Evolutionary conservation across 495 filamentous ascomycete genomes (phyloP), one percentile per base, ranked within the genome.

Genomic region (Darksidea phi): DNA sequence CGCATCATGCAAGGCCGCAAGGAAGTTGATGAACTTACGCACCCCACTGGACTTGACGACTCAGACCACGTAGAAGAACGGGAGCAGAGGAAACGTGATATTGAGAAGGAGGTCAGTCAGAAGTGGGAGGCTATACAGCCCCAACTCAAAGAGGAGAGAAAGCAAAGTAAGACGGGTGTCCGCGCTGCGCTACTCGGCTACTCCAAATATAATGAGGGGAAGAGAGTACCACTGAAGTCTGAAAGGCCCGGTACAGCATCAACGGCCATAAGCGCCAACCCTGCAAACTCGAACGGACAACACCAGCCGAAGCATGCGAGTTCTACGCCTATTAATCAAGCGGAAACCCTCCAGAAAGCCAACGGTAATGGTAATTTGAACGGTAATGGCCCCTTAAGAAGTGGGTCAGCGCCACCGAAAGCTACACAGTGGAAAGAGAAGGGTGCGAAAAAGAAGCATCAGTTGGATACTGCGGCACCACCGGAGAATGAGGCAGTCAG

Each of bases 1-100:
- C 21, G 71, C 25, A 67, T 73, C 25, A 54, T 57, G 26, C 63
- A 72, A 41, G 72, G 73, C 11, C 57, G 61, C 32, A 63, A 64
- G 46, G 72, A 73, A 13, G 18, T 67, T 21, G 50, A 36, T 6
- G 64, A 28, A 6, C 59, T 68, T 13, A 23, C 10, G 23, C 28
- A 23, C 32, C 12, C 23, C 8, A 52, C 24, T 20, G 24, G 13
- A 10, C 3, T 7, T 6, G 20, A 18, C 24, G 36, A 17, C 2
- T 13, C 7, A 23, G 15, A 41, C 12, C 3, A 17, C 38, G 20
- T 12, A 2, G 8, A 26, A 11, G 37, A 48, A 46, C 0, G 24
- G 18, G 2, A 25, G 47, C 10, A 43, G 24, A 2, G 37, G 52
- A 41, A 15, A 18, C n/a, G 38, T 17, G 24, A 48, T 11, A 32